phyloP scores from a whole-genome alignment of 306 rosid species.

The Bauhinia variegata region DNA sequence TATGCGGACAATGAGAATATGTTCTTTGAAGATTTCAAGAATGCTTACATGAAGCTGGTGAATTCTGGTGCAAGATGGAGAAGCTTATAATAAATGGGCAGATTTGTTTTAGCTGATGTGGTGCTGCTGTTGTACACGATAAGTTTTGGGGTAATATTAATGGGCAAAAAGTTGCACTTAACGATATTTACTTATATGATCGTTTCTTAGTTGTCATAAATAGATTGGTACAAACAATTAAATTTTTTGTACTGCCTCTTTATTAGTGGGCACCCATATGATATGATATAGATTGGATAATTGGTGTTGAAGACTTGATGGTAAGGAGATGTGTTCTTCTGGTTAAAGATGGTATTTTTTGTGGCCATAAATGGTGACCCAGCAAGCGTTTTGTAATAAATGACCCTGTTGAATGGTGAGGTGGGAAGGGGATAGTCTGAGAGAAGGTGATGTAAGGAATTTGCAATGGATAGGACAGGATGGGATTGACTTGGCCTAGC shows the following conservation, averaged over 20 bases:
- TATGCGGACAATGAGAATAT: slow-evolving; percentile 69
- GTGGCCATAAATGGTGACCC: slow-evolving; percentile 2
- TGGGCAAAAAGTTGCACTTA: too few species aligned
- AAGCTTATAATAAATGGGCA: slow-evolving; percentile 42
- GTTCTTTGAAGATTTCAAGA: slow-evolving; percentile 85
- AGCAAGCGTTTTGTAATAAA: not conserved
- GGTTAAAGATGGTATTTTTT: too few species aligned
- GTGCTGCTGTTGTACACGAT: not conserved
- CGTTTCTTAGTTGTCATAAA: too few species aligned
- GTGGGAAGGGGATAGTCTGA: not conserved
- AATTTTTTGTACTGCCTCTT: too few species aligned
- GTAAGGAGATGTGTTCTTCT: too few species aligned
- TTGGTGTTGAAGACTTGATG: too few species aligned
- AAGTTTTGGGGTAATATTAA: not conserved
- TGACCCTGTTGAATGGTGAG: not conserved
- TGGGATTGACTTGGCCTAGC: too few species aligned
- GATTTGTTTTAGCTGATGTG: slow-evolving; percentile 12
- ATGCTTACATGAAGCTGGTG: slow-evolving; percentile 84
- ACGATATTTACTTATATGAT: too few species aligned
- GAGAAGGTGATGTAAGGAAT: not conserved
- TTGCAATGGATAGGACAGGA: not conserved
- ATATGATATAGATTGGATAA: too few species aligned
- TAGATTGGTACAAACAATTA: too few species aligned
- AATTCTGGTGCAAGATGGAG: slow-evolving; percentile 87
- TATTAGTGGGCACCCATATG: too few species aligned